Evolutionary conservation across 345 rosid genomes (phyloP).

Genomic region (Aquilaria sinensis): DNA sequence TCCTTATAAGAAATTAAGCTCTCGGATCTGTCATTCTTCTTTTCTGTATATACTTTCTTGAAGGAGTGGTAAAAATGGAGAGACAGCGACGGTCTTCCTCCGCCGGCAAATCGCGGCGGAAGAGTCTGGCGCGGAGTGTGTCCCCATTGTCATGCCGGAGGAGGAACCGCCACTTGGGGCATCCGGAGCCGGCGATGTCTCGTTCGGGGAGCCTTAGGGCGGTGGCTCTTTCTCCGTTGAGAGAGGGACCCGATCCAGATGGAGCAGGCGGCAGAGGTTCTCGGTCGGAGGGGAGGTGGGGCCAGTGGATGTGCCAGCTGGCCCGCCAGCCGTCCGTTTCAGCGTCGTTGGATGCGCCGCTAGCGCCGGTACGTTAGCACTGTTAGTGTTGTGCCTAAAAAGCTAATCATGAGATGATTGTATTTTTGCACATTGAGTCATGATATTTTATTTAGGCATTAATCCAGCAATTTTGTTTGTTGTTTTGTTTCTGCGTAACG

Average conservation of each 20-base stretch:
- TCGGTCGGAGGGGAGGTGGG: conserved; percentile 51
- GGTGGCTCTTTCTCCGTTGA: conserved; percentile 55
- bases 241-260: conserved; percentile 62
- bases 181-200: conserved; percentile 24
- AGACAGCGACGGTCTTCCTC: conserved; percentile 71
- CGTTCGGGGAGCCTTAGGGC: conserved; percentile 48
- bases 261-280: conserved; percentile 37
- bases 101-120: conserved; percentile 47
- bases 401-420: no score
- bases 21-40: no score
- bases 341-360: conserved; percentile 46
- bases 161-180: conserved; percentile 25
- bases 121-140: conserved; percentile 49
- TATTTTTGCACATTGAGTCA: no score
- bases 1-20: no score
- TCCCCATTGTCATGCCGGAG: conserved; percentile 58
- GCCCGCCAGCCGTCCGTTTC: conserved; percentile 36
- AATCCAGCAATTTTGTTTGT: no score
- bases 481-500: no score
- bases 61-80: conserved; percentile 39
- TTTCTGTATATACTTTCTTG: background rate
- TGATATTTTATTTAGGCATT: no score
- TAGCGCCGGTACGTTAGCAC: conserved; percentile 49
- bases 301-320: conserved; percentile 61
- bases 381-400: no score